phyloP scores from a whole-genome alignment of 164 flowering plant species.

The Brasenia schreberi region DNA sequence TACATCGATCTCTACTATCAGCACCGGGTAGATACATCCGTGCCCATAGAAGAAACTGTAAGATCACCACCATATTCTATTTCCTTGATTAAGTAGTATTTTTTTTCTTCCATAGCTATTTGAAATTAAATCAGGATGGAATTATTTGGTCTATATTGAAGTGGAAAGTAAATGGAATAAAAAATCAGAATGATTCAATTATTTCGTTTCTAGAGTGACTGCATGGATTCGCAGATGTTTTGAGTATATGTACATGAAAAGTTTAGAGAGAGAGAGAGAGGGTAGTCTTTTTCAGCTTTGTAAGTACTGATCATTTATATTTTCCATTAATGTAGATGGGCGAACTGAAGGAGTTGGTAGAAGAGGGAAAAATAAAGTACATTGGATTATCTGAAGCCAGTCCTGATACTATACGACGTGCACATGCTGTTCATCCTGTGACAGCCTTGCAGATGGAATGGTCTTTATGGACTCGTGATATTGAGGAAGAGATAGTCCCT shows the following conservation, averaged over 20 bases:
- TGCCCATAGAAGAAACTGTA: constrained; percentile 7
- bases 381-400: constrained; percentile 24
- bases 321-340: constrained; percentile 15
- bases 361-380: constrained; percentile 33
- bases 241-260: too few species aligned
- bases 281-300: too few species aligned
- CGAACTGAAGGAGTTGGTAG: constrained; percentile 42
- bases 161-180: neutral
- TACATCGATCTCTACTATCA: constrained; percentile 10
- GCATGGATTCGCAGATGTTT: too few species aligned
- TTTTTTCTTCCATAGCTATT: too few species aligned
- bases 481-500: constrained; percentile 24
- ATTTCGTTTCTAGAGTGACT: too few species aligned
- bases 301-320: neutral
- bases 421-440: constrained; percentile 24
- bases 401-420: constrained; percentile 18
- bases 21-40: constrained; percentile 7
- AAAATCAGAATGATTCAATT: too few species aligned
- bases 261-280: too few species aligned
- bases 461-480: constrained; percentile 27
- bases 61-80: neutral
- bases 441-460: constrained; percentile 23
- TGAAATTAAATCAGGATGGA: too few species aligned
- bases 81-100: too few species aligned
- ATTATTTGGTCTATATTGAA: too few species aligned